phyloP scores from a whole-genome alignment of 148 eudicot species.

The Silene conica region DNA sequence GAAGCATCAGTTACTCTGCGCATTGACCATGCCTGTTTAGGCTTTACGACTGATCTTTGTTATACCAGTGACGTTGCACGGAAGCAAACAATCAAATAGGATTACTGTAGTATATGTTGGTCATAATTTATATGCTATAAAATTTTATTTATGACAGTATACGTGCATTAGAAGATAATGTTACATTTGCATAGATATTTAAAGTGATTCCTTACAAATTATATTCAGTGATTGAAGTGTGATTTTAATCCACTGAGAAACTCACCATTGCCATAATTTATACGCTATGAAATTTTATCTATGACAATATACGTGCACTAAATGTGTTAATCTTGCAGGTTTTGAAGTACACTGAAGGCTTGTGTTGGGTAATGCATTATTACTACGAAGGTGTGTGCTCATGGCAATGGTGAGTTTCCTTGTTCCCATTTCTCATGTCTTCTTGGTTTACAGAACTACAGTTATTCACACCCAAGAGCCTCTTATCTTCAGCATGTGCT shows the following conservation, averaged over 20 bases:
- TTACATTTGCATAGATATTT: background rate
- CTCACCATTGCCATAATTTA: no score
- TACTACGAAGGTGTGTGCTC: conserved; percentile 99
- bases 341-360: conserved; percentile 72
- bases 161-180: background rate
- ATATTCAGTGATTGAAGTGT: background rate
- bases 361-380: conserved; percentile 99
- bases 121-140: background rate
- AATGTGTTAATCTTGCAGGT: conserved; percentile 45
- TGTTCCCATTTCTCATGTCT: background rate
- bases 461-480: background rate
- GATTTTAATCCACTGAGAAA: background rate
- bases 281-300: background rate
- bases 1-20: no score
- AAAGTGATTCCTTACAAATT: background rate
- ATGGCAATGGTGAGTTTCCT: conserved; percentile 71
- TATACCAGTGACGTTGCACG: no score
- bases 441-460: background rate
- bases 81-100: no score
- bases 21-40: no score
- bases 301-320: background rate
- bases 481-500: background rate
- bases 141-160: background rate
- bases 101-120: background rate
- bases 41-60: no score